Evolutionary conservation across 1,284 basidiomycete genomes (phyloP), one percentile per base, ranked within the genome.

Genomic region (Cryptococcus amylolentus): DNA sequence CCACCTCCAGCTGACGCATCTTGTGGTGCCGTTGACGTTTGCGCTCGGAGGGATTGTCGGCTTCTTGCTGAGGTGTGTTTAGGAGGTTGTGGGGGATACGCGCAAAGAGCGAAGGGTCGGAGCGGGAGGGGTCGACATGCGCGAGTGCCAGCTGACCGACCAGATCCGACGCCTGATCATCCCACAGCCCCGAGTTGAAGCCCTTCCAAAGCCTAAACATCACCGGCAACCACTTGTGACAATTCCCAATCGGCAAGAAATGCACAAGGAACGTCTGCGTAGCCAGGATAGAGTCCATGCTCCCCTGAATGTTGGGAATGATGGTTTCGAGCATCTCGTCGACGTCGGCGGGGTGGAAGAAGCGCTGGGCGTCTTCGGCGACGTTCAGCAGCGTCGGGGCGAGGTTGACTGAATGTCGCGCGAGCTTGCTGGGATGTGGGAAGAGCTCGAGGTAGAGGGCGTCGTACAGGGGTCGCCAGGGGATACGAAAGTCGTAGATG

Each of bases 331-430:
- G 85, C 90, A 98, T 98, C 62, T 90, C 88, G 64, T 89, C 86
- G 47, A 89, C 88, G 49, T 91, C 89, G 51, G 86, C 84, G 9
- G 93, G 89, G 65, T 93, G 87, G 77, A 94, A 98, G 82, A 97
- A 97, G 45, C 89, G 82, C 64, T 89, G 86, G 41, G 85, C 83
- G 64, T 83, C 83, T 63, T 91, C 88, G 38, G 91, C 89, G 58
- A 97, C 83, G 70, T 88, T 90, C 27, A 91, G 87, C 80, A 92
- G 87, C 60, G 63, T 61, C 6, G 66, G 64, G n/a, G 67, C 66
- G n/a, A 70, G 68, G 53, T 62, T 60, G 42, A 80, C 83, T 59
- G 70, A 85, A 85, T 84, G 88, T 67, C 89, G 86, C 75, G 89
- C 86, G 58, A 89, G 90, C 71, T 89, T 88, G 57, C 89, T 81